Evolutionary conservation across 345 rosid species (phyloP), one percentile per base, ranked within the genome.

Genomic region (Iberis pinnata): DNA sequence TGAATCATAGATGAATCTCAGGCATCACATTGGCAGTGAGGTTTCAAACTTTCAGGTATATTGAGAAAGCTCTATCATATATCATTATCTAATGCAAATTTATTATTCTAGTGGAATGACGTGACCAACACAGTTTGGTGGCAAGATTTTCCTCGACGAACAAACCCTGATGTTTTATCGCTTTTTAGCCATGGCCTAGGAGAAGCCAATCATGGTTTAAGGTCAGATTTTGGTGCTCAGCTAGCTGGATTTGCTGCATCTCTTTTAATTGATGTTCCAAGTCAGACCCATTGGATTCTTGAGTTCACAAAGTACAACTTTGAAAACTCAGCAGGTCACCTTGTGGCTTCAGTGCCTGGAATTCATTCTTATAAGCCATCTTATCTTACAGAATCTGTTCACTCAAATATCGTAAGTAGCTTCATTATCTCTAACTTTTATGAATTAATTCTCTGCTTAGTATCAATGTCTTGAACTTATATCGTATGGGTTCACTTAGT

Each of bases 41-140:
- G 25, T 58, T 42, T 49, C 9, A 24, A 9, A 18, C 1, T 29
- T 12, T n/a, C n/a, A n/a, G n/a, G n/a, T n/a, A n/a, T n/a, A n/a
- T n/a, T n/a, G n/a, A 11, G 49, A 33, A 36, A 33, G 35, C 13
- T 45, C 11, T 38, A 53, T 36, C 26, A 43, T 43, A 12, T 55
- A 19, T 60, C 25, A 8, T 64, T 11, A 43, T 46, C 64, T 60
- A 25, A 68, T 58, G 26, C 17, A 8, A 43, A 54, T 18, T 51
- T 53, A 10, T 42, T 38, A 49, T 53, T 70, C 42, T 88, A 89
- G 97, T 89, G 97, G 97, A 76, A 75, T 63, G 78, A 61, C 43
- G 89, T 86, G 67, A 89, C 97, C 46, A 89, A 89, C 72, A 84
- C 88, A 4, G 49, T 89, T 55, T 89, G 95, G 97, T 89, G 97